Conservation (phyloP, 108 stramenopile genomes). For the Nitzschia sp. region DNA sequence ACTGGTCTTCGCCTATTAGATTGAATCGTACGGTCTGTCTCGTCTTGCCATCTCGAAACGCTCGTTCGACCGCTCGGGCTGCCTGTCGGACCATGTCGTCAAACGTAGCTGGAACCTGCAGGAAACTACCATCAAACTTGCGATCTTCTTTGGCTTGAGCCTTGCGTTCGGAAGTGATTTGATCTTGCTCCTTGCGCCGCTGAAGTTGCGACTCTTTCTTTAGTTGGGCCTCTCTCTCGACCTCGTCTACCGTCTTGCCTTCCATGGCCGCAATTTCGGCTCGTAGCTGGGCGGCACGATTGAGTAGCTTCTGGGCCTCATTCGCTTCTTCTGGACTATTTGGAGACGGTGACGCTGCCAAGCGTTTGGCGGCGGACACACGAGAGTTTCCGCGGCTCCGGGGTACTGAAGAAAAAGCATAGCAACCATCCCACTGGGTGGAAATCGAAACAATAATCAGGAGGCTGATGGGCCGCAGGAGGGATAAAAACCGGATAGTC, state of each 20-base stretch:
- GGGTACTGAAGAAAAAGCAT: no score
- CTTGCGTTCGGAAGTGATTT: constrained; percentile 9
- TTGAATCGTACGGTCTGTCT: constrained; percentile 81
- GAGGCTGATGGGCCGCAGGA: no score
- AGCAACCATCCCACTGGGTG: no score
- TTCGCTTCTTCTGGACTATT: constrained; percentile 32
- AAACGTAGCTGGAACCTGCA: constrained; percentile 54
- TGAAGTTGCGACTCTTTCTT: constrained; percentile 30
- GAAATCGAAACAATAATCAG: no score
- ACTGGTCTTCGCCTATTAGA: constrained; percentile 55
- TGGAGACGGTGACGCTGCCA: no score
- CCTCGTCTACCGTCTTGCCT: constrained; percentile 73
- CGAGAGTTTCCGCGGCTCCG: no score
- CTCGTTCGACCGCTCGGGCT: constrained; percentile 70
- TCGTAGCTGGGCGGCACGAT: constrained; percentile 62
- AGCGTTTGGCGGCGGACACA: no score
- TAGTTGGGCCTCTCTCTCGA: constrained; percentile 58
- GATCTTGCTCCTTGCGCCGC: constrained; percentile 2
- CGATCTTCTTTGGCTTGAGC: not conserved
- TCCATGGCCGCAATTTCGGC: constrained; percentile 77
- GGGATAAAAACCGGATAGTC: no score
- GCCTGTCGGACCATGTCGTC: constrained; percentile 72
- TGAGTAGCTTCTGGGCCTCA: constrained; percentile 59
- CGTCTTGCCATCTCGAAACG: constrained; percentile 67
- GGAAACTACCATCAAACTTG: constrained; percentile 28